A percentile compares a stretch with the other conserved stretches of the same genome.
These are phyloP conservation scores for Mariannaea elegans DNA, from an alignment of 2,329 filamentous ascomycete genomes.

Conservation along the genomic window DNA sequence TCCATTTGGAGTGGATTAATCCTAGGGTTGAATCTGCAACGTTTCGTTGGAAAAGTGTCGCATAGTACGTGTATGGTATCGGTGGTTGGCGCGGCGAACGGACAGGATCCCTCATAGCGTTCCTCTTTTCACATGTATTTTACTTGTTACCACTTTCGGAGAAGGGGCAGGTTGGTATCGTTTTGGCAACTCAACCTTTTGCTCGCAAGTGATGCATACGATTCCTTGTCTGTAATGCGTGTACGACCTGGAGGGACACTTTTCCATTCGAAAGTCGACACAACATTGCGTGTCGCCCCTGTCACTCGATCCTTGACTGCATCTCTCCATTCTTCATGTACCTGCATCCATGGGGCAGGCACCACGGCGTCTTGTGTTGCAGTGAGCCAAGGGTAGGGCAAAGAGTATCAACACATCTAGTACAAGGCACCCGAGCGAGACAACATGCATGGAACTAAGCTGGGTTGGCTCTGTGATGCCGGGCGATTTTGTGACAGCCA, in stretches of 20 bases:
- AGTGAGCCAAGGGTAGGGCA: too few relatives aligned
- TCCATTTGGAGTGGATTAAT: not conserved
- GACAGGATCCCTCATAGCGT: constrained; percentile 37
- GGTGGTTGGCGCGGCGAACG: constrained; percentile 36
- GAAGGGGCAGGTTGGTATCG: constrained; percentile 3
- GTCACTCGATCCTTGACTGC: too few relatives aligned
- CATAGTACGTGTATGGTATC: constrained; percentile 32
- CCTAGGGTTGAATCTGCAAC: not conserved
- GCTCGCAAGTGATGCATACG: constrained; percentile 23
- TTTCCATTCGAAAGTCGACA: too few relatives aligned
- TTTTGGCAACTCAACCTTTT: not conserved
- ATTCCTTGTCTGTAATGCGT: too few relatives aligned
- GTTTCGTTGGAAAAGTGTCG: constrained; percentile 16
- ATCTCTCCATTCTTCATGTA: not conserved
- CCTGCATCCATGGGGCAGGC: not conserved
- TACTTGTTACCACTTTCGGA: constrained; percentile 24
- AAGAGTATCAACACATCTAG: too few relatives aligned
- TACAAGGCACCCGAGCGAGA: not conserved
- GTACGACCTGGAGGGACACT: too few relatives aligned
- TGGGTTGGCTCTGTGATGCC: not conserved
- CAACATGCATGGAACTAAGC: not conserved
- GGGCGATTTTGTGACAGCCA: not conserved
- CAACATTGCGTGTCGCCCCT: too few relatives aligned
- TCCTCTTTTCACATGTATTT: constrained; percentile 29
- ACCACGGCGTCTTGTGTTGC: not conserved